Base-by-base conservation (phyloP, 352 stramenopile species). In the Thraustochytrium striatum region DNA sequence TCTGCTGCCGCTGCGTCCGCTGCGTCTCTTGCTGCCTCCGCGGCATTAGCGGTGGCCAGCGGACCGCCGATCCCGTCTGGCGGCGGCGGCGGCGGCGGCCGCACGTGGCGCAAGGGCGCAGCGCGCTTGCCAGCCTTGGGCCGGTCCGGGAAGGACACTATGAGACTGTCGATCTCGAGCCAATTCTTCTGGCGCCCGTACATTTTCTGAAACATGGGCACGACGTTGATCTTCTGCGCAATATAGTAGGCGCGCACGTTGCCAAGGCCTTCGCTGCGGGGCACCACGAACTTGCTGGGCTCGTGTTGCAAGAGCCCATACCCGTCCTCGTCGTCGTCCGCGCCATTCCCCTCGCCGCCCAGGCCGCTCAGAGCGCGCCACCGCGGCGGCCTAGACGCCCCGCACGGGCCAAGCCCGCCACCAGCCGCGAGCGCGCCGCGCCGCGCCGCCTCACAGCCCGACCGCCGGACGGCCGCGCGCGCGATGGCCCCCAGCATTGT, bases 211-310 rank as follows among this genome's bases (percentile, higher is more conserved):
- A 93, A 94, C 72, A 94, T 87, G 41, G 84, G 85, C 38, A 89
- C 84, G 69, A 93, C 91, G 84, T 94, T 88, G 86, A 93, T 92
- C 84, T 92, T 92, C 43, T 88, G 88, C 32, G 89, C 89, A 53
- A 93, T 82, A 79, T 93, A 89, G 58, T 93, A 87, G 19, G 89
- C 89, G 58, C 88, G 87, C 50, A 93, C 65, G 25, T 75, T 75
- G 44, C 65, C 65, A 3, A 30, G 41, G 39, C 65, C 65, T 30
- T 75, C 65, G 25, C 32, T 30, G 5, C 65, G 44, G 9, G 65
- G 65, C 43, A 75, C 65, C 44, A 75, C 65, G 30, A 75, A 75
- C 33, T 43, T 30, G 11, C 61, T 75, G 7, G 65, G 65, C 28
- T 61, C 43, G 0, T 62, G 28, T 8, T 32, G 16, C 25, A 32